A percentile compares a stretch with the other conserved stretches of the same genome.
Conservation (phyloP, 2,329 filamentous ascomycete genomes). For the Penicillium sp. region DNA sequence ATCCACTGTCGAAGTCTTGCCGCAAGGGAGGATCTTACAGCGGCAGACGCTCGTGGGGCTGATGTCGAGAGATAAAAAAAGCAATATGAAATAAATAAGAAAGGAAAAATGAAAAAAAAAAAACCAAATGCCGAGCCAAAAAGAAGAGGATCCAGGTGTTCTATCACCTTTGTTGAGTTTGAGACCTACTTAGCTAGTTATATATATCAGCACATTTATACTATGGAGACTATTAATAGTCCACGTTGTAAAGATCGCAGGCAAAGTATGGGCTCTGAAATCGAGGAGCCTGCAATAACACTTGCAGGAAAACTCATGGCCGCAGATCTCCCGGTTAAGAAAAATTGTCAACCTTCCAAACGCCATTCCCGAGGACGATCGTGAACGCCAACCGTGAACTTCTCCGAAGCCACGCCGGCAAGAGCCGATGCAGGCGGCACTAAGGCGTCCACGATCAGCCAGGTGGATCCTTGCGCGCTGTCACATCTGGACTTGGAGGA, state of each 20-base stretch:
- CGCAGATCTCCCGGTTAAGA: conserved; percentile 7
- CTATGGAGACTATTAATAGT: not conserved
- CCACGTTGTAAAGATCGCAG: not conserved
- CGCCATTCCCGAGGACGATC: conserved; percentile 8
- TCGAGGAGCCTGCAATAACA: not conserved
- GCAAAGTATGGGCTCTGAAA: not conserved
- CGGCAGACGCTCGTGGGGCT: conserved; percentile 2
- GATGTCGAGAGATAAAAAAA: not conserved
- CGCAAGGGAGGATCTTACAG: conserved; percentile 1
- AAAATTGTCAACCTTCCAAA: conserved; percentile 2
- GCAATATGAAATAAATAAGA: too few relatives aligned
- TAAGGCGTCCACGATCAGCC: conserved; percentile 12
- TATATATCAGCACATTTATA: not conserved
- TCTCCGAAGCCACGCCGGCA: conserved; percentile 20
- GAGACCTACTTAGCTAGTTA: not conserved
- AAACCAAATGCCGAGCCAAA: not conserved
- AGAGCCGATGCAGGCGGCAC: conserved; percentile 17
- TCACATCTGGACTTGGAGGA: conserved; percentile 14
- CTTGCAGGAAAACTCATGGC: conserved; percentile 7
- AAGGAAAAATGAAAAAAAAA: not conserved
- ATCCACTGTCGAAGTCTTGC: not conserved
- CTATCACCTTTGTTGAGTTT: not conserved
- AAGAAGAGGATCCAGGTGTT: not conserved
- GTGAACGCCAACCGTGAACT: conserved; percentile 11
- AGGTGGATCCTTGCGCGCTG: conserved; percentile 19